Percentiles rank a stretch among this genome's conserved stretches.
Conservation (phyloP, 805 yeast species). For the Barnettozyma salicaria region DNA sequence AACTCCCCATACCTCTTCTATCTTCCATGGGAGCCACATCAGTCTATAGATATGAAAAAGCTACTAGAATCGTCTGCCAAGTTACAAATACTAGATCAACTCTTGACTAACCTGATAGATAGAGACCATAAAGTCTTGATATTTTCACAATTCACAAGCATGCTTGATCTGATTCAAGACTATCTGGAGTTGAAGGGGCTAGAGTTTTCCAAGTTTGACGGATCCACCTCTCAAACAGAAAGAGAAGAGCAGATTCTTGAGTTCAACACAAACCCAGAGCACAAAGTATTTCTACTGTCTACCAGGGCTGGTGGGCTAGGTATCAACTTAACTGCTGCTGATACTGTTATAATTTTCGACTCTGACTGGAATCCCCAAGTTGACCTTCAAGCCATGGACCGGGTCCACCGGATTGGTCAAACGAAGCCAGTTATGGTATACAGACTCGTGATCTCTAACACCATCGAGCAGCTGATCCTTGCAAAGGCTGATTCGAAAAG, state of each 20-base stretch:
- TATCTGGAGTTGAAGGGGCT: conserved; percentile 52
- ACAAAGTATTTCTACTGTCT: conserved; percentile 63
- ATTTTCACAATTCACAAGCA: conserved; percentile 80
- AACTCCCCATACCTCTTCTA: conserved; percentile 81
- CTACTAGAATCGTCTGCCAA: conserved; percentile 64
- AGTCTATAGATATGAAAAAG: conserved; percentile 33
- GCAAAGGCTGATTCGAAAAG: conserved; percentile 78
- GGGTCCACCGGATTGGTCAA: conserved; percentile 94
- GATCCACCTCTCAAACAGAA: conserved; percentile 57
- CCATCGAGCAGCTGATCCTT: conserved; percentile 78
- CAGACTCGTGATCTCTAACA: conserved; percentile 68
- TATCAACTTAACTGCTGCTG: conserved; percentile 78
- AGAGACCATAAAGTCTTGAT: conserved; percentile 65
- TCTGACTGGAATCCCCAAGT: conserved; percentile 98
- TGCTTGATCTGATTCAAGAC: conserved; percentile 77
- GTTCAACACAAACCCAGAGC: conserved; percentile 34
- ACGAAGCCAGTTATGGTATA: conserved; percentile 74
- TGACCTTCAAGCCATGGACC: conserved; percentile 92
- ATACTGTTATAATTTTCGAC: conserved; percentile 84
- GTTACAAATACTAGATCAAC: conserved; percentile 58
- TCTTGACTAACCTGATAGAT: conserved; percentile 45
- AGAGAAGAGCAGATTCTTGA: conserved; percentile 56
- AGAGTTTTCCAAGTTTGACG: conserved; percentile 63
- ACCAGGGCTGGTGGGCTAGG: conserved; percentile 97
- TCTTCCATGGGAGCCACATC: conserved; percentile 59